These are phyloP conservation scores for Cyberlindnera mississippiensis DNA, from an alignment of 805 yeast genomes.

Conservation along the genomic window DNA sequence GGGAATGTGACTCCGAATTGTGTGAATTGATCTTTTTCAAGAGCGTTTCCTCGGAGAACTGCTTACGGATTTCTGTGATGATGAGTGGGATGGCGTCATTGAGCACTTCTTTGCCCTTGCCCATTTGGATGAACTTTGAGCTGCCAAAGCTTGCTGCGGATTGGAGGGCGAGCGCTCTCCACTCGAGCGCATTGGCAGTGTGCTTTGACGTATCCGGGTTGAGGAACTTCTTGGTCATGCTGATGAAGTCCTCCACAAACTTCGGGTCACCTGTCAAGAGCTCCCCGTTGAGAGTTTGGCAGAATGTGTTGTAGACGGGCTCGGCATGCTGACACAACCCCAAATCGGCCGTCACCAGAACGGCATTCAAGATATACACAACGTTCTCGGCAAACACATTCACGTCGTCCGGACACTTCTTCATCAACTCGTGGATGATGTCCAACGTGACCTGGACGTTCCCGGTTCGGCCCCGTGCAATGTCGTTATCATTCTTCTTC, in stretches of 20 bases:
- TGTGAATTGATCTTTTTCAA: slow-evolving; percentile 19
- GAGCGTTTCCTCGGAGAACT: slow-evolving; percentile 24
- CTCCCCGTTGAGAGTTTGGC: slow-evolving; percentile 52
- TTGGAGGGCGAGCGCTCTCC: slow-evolving; percentile 39
- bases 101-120: slow-evolving; percentile 17
- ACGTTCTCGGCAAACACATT: slow-evolving; percentile 75
- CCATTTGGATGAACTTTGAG: slow-evolving; percentile 26
- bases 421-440: slow-evolving; percentile 65
- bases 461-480: slow-evolving; percentile 61
- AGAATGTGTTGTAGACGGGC: slow-evolving; percentile 44
- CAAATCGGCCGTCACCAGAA: slow-evolving; percentile 55
- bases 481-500: slow-evolving; percentile 58
- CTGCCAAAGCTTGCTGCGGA: slow-evolving; percentile 37
- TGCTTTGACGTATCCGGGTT: slow-evolving; percentile 11
- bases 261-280: slow-evolving; percentile 61
- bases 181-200: slow-evolving; percentile 33
- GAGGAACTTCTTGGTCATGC: slow-evolving; percentile 31
- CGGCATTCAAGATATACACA: slow-evolving; percentile 50
- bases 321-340: slow-evolving; percentile 52
- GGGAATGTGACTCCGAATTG: slow-evolving; percentile 24
- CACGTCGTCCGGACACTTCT: slow-evolving; percentile 75
- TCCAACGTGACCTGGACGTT: slow-evolving; percentile 79
- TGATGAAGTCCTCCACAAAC: slow-evolving; percentile 46
- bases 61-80: slow-evolving; percentile 15
- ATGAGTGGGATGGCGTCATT: slow-evolving; percentile 19